Evolutionary conservation across 805 yeast species (phyloP).

Genomic region (Tetrapisispora fleetii): DNA sequence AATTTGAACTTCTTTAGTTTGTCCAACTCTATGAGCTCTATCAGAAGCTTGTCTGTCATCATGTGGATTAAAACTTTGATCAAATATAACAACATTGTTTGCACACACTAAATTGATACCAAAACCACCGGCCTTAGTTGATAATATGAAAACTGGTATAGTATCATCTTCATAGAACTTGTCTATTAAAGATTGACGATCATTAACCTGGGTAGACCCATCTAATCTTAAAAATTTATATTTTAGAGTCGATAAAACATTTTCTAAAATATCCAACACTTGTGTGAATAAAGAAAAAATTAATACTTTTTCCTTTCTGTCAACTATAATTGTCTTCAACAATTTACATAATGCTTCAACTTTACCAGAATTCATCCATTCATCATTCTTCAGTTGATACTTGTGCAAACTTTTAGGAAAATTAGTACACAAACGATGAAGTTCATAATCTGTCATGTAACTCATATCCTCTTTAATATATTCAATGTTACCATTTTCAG

Average conservation of each 20-base stretch:
- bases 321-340: slow-evolving; percentile 43
- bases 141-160: slow-evolving; percentile 77
- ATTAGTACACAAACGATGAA: slow-evolving; percentile 60
- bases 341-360: slow-evolving; percentile 46
- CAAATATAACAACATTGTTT: slow-evolving; percentile 81
- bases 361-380: slow-evolving; percentile 67
- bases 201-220: slow-evolving; percentile 89
- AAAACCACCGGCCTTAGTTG: slow-evolving; percentile 98
- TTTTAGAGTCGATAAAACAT: slow-evolving; percentile 50
- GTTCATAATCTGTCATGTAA: slow-evolving; percentile 86
- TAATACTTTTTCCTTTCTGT: slow-evolving; percentile 54
- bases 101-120: slow-evolving; percentile 97
- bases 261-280: slow-evolving; percentile 78
- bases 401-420: slow-evolving; percentile 57
- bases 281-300: slow-evolving; percentile 90
- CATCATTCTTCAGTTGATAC: slow-evolving; percentile 43
- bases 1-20: slow-evolving; percentile 73
- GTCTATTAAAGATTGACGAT: slow-evolving; percentile 86
- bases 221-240: slow-evolving; percentile 77
- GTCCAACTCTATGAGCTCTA: slow-evolving; percentile 96
- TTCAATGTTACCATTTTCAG: slow-evolving; percentile 56
- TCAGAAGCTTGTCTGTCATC: slow-evolving; percentile 99
- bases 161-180: slow-evolving; percentile 70
- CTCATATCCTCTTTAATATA: slow-evolving; percentile 90
- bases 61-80: slow-evolving; percentile 94